Base-by-base conservation (phyloP, 2,329 filamentous ascomycete species). In the Gyromitra esculenta region DNA sequence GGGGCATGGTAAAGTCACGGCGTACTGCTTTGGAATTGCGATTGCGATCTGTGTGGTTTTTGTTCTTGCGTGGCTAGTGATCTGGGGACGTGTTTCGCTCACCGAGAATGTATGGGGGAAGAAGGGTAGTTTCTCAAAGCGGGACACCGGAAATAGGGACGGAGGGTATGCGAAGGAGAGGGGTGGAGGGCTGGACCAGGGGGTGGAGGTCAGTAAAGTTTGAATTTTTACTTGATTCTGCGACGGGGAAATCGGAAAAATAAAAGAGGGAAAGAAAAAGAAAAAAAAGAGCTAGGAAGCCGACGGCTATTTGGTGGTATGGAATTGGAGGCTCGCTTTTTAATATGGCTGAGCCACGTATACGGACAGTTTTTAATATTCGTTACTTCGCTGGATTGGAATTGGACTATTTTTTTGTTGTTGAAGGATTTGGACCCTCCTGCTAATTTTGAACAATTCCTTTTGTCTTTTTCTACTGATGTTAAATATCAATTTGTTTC, bases 11-110 rank as follows among this genome's bases (percentile, higher is more conserved):
- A 84, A 86, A 5, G 89, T 94, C 2, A 88, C 89, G 0, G 91
- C 85, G 1, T 92, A 92, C 81, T 87, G 89, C 64, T 83, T 92
- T 64, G 87, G 87, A 6, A 89, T 91, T 62, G 84, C 87, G 1
- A 85, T 85, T 0, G 88, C 84, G 5, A 86, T 86, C 18, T 78
- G 87, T 45, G 79, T 90, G 25, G 83, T 90, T 48, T 91, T 89
- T 80, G 81, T 83, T 37, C 54, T 89, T 18, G 86, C 86, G 11
- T 87, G 85, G 85, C 83, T 82, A 0, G 43, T 88, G 13, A 85
- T 91, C 21, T 86, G 85, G 84, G 65, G 87, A 76, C 84, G 89
- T 21, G 81, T 83, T 57, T 87, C 85, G 83, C 63, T 87, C 21
- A 86, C 85, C 1, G 86, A 87, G 82, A 83, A 80, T 69, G 85